These are phyloP conservation scores for Sequoia sempervirens DNA, from an alignment of 75 land plant genomes.

Conservation along the genomic window DNA sequence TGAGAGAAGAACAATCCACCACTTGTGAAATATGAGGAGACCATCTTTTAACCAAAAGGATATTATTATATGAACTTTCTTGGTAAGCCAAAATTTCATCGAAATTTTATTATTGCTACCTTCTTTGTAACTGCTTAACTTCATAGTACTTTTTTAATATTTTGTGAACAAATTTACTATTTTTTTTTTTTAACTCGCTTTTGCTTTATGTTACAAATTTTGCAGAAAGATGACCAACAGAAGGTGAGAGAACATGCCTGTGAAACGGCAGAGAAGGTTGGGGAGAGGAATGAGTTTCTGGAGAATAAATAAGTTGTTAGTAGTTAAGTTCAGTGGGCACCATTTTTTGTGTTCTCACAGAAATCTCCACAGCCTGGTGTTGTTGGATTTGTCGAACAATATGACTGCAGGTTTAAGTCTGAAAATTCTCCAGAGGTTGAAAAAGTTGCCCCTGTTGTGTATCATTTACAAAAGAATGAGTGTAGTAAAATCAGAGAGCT, in stretches of 20 bases:
- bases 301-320: slow-evolving; percentile 52
- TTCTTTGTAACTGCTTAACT: too few relatives aligned
- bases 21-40: neutral
- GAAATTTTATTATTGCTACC: too few relatives aligned
- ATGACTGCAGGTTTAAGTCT: slow-evolving; percentile 48
- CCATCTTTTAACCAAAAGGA: neutral
- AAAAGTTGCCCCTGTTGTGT: slow-evolving; percentile 33
- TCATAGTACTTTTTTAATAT: too few relatives aligned
- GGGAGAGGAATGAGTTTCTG: slow-evolving; percentile 34
- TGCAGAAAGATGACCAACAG: too few relatives aligned
- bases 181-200: too few relatives aligned
- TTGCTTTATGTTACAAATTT: too few relatives aligned
- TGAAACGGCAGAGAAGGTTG: slow-evolving; percentile 17
- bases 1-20: neutral
- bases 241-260: too few relatives aligned
- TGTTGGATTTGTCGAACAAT: slow-evolving; percentile 58
- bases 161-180: too few relatives aligned
- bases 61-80: too few relatives aligned
- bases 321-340: slow-evolving; percentile 23
- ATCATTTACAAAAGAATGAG: slow-evolving; percentile 52
- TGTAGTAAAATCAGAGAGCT: slow-evolving; percentile 55
- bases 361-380: slow-evolving; percentile 19
- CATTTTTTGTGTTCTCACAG: slow-evolving; percentile 41
- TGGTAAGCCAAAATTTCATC: too few relatives aligned
- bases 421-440: slow-evolving; percentile 12